A percentile compares a stretch with the other conserved stretches of the same genome.
Conservation (phyloP, 805 yeast genomes). For the Hyphopichia homilentoma region DNA sequence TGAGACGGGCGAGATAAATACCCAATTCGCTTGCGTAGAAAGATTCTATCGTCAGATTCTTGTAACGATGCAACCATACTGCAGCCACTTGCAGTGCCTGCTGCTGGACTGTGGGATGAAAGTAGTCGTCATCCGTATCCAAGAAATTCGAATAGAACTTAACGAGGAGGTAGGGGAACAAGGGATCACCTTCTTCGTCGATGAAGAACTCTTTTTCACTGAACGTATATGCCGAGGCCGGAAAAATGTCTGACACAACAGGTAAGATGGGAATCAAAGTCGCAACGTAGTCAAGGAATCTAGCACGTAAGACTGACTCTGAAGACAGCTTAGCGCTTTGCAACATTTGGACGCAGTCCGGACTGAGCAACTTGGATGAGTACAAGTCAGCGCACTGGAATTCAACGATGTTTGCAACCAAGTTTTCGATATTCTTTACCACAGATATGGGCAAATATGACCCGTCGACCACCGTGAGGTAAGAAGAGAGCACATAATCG, state of each 20-base stretch:
- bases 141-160: neutral
- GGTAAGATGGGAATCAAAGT: slow-evolving; percentile 12
- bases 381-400: neutral
- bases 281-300: slow-evolving; percentile 16
- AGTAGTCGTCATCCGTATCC: slow-evolving; percentile 6
- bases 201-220: too few relatives aligned
- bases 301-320: slow-evolving; percentile 14
- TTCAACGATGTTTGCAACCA: neutral
- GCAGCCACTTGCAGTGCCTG: too few relatives aligned
- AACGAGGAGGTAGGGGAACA: slow-evolving; percentile 1
- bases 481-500: neutral
- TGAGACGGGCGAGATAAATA: too few relatives aligned
- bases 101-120: too few relatives aligned
- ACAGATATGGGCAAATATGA: neutral
- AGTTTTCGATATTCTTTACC: slow-evolving; percentile 1
- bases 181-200: slow-evolving; percentile 2
- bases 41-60: too few relatives aligned
- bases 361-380: slow-evolving; percentile 1
- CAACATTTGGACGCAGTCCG: slow-evolving; percentile 7
- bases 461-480: neutral
- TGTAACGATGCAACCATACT: too few relatives aligned
- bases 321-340: slow-evolving; percentile 4
- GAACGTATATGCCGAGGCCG: too few relatives aligned
- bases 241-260: too few relatives aligned
- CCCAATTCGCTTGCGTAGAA: too few relatives aligned